Evolutionary conservation across 805 yeast species (phyloP), one percentile per base, ranked within the genome.

Genomic region (Saccharomycopsis selenospora): DNA sequence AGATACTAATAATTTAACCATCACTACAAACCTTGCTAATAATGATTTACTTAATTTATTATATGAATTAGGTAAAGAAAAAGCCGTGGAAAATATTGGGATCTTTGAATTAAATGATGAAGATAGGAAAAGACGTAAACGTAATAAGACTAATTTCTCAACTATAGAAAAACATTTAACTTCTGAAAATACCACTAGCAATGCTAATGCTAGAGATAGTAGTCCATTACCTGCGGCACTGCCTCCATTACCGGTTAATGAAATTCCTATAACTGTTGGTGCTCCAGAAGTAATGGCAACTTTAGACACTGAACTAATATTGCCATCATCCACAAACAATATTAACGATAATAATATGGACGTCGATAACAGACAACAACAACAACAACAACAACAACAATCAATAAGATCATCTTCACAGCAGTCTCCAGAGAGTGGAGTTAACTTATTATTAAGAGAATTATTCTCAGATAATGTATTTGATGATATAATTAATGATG

Each of bases 21-120:
- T 68, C 54, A 59, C 60, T n/a, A 65, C 75, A 51, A 71, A 67
- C 26, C 81, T 82, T 14, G 81, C 79, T 40, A 65, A 70, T n/a
- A 72, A 73, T 51, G 80, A 82, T 11, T 75, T 77, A 65, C 65
- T 77, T 50, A 71, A 70, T 33, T 62, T 79, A 41, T 60, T 72
- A 49, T 75, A 78, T 54, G 80, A 79, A 59, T 68, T 77, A 47
- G 80, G 75, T 7, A 68, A 69, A 45, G 79, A 76, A 53, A 70
- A 65, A 45, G 71, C 70, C 1, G 64, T 67, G n/a, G 71, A 67
- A 49, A 54, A 47, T 30, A 52, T 52, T 46, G 55, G 43, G 7
- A 26, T 41, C 14, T 45, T 52, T 33, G 53, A 46, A 28, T 38
- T 52, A 20, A 49, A 47, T 44, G 38, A 46, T 7, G 51, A 49